Base-by-base conservation (phyloP, 129 eudicot genomes). In the Centrapalus pauciflorus region DNA sequence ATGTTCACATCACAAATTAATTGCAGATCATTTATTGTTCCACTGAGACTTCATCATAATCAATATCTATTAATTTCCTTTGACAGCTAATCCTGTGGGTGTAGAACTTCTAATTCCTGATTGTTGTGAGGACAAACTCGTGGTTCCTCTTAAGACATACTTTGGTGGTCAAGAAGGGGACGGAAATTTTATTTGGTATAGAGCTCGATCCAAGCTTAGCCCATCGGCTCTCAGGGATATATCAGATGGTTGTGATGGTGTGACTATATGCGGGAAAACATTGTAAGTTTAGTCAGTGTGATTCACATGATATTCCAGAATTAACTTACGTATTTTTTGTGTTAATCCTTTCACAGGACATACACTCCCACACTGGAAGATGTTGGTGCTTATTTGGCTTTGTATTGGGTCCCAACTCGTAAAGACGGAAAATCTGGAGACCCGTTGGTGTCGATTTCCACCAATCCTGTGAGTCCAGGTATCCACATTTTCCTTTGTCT, bases 121-220 rank as follows among this genome's bases (percentile, higher is more conserved):
- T 66, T 94, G 99, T 76, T 86, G 83, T 21, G 97, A 94, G 80
- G 87, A 80, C 79, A 69, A 70, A 66, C 54, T 73, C 46, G 90
- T 84, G 69, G 76, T 86, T 69, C 97, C 97, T 35, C 58, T 58
- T 14, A 89, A 83, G 59, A 82, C 70, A 9, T 94, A 94, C 73
- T 89, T 94, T 77, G 99, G 99, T 68, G 99, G 99, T 54, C 67
- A 59, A 73, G 99, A 94, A 87, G 95, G 95, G 45, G 80, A 70
- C 48, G 95, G 97, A 17, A 84, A 74, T 40, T 94, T 76, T 63
- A 59, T 72, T 19, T 94, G 99, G 99, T 94, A 86, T 61, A 76
- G 90, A 75, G 55, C 80, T 16, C 85, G 73, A 73, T 58, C 73
- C 49, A 86, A 80, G 75, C 81, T 86, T 56, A 37, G 74, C 11